Base-by-base conservation (phyloP, 345 rosid genomes). In the Gossypium arboreum region DNA sequence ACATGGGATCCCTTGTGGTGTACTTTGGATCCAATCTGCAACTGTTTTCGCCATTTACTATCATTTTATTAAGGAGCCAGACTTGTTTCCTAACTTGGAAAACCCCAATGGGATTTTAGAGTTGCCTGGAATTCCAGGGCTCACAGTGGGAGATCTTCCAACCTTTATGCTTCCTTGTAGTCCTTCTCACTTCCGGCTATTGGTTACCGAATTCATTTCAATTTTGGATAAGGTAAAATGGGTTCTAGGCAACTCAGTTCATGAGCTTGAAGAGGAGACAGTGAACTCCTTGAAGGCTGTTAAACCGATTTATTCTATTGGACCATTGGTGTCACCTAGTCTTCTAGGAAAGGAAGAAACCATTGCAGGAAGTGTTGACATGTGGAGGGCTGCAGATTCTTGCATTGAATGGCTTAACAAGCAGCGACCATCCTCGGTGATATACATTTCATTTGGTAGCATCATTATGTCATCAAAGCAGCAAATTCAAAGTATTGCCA, bases 361-460 rank as follows among this genome's bases (percentile, higher is more conserved):
- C 0, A 71, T 64, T 0, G 73, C 4, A 6, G 75, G 74, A 12
- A 84, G 57, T 44, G 69, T 81, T 18, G 86, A 83, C 57, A 12
- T 81, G 78, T 83, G 86, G 85, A 80, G 44, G 3, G 67, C 78
- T 1, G 85, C 83, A 50, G 83, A 48, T 68, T 58, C 73, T 12
- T 88, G 91, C 82, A 77, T 86, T 12, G 79, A 85, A 43, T 88
- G 90, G 90, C 88, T 90, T 43, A 89, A 88, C 79, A 75, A 79
- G 78, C 79, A 85, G 71, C 75, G 48, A 16, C 66, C 55, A 59
- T 81, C 80, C 1, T 90, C 93, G 0, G 93, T 88, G 10, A 79
- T 90, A 72, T 90, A 90, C 77, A 82, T 90, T 54, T 82, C 95
- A 0, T 87, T 90, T 18, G 95, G 95, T 4, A 88, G 91, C 73